A percentile compares a stretch with the other conserved stretches of the same genome.
phyloP scores from a whole-genome alignment of 2,329 filamentous ascomycete species.

The Coniochaeta prunicola region DNA sequence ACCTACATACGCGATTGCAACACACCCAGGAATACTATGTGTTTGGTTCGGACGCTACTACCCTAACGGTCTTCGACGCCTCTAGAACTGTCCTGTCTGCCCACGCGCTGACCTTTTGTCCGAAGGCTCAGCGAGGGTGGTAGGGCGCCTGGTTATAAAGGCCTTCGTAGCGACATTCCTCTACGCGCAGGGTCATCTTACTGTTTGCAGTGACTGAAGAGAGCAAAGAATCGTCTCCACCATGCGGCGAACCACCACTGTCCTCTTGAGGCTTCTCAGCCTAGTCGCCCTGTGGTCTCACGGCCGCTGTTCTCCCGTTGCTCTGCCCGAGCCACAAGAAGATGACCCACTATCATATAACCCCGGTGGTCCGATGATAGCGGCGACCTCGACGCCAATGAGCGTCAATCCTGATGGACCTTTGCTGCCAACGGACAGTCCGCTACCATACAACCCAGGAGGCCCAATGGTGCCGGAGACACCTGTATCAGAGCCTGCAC shows the following conservation, averaged over 20 bases:
- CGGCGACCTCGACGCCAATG: constrained; percentile 19
- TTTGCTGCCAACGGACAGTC: background rate
- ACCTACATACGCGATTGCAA: constrained; percentile 15
- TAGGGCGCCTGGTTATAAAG: background rate
- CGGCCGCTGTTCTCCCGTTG: background rate
- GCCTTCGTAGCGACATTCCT: background rate
- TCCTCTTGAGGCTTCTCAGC: background rate
- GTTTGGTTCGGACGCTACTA: constrained; percentile 7
- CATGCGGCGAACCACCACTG: background rate
- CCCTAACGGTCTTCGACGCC: constrained; percentile 4
- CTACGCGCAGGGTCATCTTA: background rate
- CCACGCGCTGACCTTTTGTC: background rate
- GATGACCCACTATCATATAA: background rate
- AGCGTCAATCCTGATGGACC: background rate
- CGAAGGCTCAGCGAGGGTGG: background rate
- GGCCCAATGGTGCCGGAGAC: constrained; percentile 1
- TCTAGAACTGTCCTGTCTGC: background rate
- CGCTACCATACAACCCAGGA: constrained; percentile 6
- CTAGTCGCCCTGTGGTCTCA: background rate
- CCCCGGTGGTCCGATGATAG: background rate
- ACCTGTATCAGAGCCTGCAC: background rate
- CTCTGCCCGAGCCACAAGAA: background rate
- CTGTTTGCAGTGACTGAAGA: background rate
- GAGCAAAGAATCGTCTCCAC: background rate
- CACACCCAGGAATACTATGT: constrained; percentile 9